Base-by-base conservation (phyloP, 2,329 filamentous ascomycete species). In the Cercospora nicotianae region DNA sequence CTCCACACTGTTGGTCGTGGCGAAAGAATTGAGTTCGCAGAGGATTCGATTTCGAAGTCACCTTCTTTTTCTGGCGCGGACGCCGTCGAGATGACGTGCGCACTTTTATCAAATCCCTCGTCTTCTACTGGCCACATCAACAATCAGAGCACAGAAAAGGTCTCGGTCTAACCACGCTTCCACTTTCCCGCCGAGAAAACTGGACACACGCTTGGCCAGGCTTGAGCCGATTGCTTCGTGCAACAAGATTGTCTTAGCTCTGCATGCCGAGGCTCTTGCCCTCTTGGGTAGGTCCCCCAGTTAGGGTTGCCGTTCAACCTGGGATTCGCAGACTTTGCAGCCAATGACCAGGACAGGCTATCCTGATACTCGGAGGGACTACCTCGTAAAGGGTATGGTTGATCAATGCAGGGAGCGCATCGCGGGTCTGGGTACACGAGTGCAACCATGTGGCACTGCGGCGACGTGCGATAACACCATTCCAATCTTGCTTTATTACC, bases 21-120 rank as follows among this genome's bases (percentile, higher is more conserved):
- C 2, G 78, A 70, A 23, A 79, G 70, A n/a, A 73, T 62, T 62
- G 39, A 62, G 33, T 20, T 60, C 39, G 58, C n/a, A n/a, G 3
- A 18, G n/a, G 36, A 51, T 18, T 18, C 36, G 13, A 62, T 51
- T 30, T 31, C 60, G 23, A 60, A 60, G 60, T 48, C 60, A 62
- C 60, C 60, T 62, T 62, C 60, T 62, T 9, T 5, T 45, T 62
- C 39, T 18, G 42, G 60, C 39, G 42, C 23, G n/a, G 39, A 48
- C 12, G 33, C 60, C 60, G 60, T 20, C 33, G 9, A 26, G 33
- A 60, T 39, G 58, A 18, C 58, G 33, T 26, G 30, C 33, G 58
- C 58, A 5, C 33, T 6, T 42, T 3, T 42, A 18, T 26, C 18
- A 26, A 39, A 9, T 18, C 20, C 30, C 20, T 60, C 12, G 12